These are phyloP conservation scores for Rubroboletus satanas DNA, from an alignment of 768 basidiomycete species.

Conservation along the genomic window DNA sequence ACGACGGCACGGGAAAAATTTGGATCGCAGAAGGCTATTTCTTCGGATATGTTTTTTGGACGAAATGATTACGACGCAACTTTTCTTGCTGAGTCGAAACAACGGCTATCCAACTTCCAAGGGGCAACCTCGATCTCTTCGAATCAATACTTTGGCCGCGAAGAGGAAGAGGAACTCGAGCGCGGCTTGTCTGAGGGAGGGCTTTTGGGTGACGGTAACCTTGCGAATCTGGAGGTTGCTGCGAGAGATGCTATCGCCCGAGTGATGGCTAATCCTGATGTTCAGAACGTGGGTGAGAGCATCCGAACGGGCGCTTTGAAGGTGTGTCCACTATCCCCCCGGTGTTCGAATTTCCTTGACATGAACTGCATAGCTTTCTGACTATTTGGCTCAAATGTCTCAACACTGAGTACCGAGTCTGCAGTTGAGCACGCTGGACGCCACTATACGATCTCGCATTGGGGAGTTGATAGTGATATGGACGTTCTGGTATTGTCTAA, in stretches of 20 bases:
- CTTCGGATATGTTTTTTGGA: slow-evolving; percentile 96
- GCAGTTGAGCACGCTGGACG: neutral
- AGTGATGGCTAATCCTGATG: slow-evolving; percentile 81
- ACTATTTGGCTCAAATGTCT: slow-evolving; percentile 70
- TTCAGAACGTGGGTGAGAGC: slow-evolving; percentile 78
- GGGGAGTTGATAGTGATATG: slow-evolving; percentile 1
- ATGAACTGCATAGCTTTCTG: slow-evolving; percentile 44
- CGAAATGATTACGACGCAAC: slow-evolving; percentile 81
- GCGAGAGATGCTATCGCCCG: slow-evolving; percentile 74
- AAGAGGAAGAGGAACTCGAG: slow-evolving; percentile 58
- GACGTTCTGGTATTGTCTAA: slow-evolving; percentile 11
- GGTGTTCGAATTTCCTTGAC: neutral
- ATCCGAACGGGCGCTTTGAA: slow-evolving; percentile 79
- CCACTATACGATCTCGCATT: neutral
- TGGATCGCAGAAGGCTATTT: slow-evolving; percentile 90
- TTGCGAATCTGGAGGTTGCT: slow-evolving; percentile 56
- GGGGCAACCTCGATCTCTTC: slow-evolving; percentile 94
- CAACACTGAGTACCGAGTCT: slow-evolving; percentile 36
- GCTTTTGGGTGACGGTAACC: slow-evolving; percentile 43
- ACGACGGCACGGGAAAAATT: slow-evolving; percentile 89
- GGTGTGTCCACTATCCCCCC: slow-evolving; percentile 40
- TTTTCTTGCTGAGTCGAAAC: slow-evolving; percentile 70
- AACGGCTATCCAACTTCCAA: slow-evolving; percentile 78
- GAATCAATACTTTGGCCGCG: slow-evolving; percentile 94
- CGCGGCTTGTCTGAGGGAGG: slow-evolving; percentile 52